Conservation (phyloP, 129 eudicot genomes). For the Pseudognaphalium luteoalbum region DNA sequence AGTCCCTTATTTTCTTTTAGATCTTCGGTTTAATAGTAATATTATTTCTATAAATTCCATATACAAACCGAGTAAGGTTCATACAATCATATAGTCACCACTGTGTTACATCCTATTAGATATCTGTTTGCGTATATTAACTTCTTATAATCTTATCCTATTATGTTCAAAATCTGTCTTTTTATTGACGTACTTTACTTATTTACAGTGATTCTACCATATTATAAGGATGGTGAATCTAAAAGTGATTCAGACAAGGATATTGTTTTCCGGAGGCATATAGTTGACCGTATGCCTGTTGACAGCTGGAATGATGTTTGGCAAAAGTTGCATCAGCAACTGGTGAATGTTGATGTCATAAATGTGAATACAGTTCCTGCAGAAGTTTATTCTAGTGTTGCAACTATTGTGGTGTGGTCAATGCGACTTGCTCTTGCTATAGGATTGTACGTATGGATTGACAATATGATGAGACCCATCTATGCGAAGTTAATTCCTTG, state of each 20-base stretch:
- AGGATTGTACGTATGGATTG: conserved; percentile 75
- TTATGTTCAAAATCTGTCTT: neutral
- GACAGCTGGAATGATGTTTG: conserved; percentile 95
- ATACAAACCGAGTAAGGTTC: conserved; percentile 6
- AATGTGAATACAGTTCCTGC: conserved; percentile 60
- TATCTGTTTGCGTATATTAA: neutral
- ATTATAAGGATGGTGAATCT: conserved; percentile 61
- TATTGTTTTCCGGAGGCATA: conserved; percentile 66
- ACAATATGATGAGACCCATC: conserved; percentile 78
- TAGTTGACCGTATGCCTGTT: conserved; percentile 87
- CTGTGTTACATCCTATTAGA: neutral
- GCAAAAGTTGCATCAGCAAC: conserved; percentile 87
- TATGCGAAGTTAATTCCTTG: conserved; percentile 73
- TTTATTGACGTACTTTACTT: neutral
- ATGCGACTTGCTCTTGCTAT: conserved; percentile 93
- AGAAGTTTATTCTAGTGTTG: conserved; percentile 72
- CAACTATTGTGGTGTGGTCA: conserved; percentile 93
- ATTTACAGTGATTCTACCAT: conserved; percentile 79
- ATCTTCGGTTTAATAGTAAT: too few relatives aligned
- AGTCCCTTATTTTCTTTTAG: neutral
- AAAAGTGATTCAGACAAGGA: conserved; percentile 47
- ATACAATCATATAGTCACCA: conserved; percentile 12
- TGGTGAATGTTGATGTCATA: conserved; percentile 82
- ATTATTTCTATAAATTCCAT: neutral
- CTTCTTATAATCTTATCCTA: neutral